Base-by-base conservation (phyloP, 108 stramenopile genomes). In the Nitzschia inconspicua region DNA sequence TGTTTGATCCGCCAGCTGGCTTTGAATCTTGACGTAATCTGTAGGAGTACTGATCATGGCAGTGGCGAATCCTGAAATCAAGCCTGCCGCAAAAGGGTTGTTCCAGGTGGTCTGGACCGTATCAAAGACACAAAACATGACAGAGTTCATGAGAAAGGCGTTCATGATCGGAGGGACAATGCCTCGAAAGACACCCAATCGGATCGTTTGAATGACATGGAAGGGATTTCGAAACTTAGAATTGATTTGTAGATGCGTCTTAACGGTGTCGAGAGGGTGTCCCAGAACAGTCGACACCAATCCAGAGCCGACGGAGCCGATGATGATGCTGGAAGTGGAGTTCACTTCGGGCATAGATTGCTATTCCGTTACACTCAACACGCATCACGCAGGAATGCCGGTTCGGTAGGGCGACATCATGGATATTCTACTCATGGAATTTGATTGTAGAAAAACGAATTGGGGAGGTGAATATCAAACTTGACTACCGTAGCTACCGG, bases 251-350 rank as follows among this genome's bases (percentile, higher is more conserved):
- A 70, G 54, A 49, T 79, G 78, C 0, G 69, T 68, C 57, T 79
- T 79, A n/a, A 79, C 55, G 10, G 78, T 79, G 41, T 75, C 78
- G 8, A 79, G 58, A 16, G 78, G 78, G 56, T 79, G 78, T 11
- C 78, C 78, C 1, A 79, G 23, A 9, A 79, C 19, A 16, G 78
- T 79, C 6, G 78, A 71, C 16, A 39, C 50, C 8, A 63, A 40
- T 10, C 73, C 78, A 4, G 78, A 68, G 7, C 34, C 52, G 7
- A 57, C 57, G 3, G 77, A 70, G 6, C 57, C 72, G 4, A 63
- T 35, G 35, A 68, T 60, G n/a, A n/a, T n/a, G n/a, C n/a, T n/a
- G n/a, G n/a, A n/a, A n/a, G n/a, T n/a, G n/a, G n/a, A n/a, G n/a
- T n/a, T n/a, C n/a, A n/a, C n/a, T n/a, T n/a, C n/a, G n/a, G n/a